phyloP scores from a whole-genome alignment of 805 yeast genomes.

The Candida schatavii region DNA sequence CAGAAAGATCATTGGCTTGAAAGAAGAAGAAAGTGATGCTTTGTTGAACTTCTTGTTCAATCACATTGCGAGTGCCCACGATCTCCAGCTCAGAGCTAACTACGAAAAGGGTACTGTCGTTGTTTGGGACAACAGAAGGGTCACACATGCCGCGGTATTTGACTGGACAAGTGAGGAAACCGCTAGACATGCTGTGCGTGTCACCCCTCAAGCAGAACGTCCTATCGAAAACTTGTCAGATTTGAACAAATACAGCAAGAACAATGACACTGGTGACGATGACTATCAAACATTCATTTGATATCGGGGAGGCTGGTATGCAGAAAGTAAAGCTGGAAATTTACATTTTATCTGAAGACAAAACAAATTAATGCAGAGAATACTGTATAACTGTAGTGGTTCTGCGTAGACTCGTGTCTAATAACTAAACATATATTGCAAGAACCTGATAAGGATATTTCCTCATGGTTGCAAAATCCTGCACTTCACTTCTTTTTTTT shows the following conservation, averaged over 20 bases:
- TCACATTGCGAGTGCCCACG: slow-evolving; percentile 34
- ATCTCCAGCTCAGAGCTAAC: slow-evolving; percentile 35
- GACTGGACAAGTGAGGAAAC: slow-evolving; percentile 28
- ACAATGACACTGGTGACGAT: slow-evolving; percentile 7
- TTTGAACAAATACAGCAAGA: slow-evolving; percentile 29
- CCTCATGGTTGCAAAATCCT: too few relatives aligned
- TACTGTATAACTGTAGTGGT: too few relatives aligned
- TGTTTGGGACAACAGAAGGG: slow-evolving; percentile 40
- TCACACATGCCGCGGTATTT: slow-evolving; percentile 32
- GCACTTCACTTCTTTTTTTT: too few relatives aligned
- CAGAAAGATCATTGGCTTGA: slow-evolving; percentile 35
- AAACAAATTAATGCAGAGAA: too few relatives aligned
- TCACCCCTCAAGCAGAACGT: slow-evolving; percentile 40
- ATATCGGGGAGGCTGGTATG: too few relatives aligned
- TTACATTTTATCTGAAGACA: too few relatives aligned
- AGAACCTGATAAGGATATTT: too few relatives aligned
- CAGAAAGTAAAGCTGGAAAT: too few relatives aligned
- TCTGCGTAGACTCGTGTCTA: too few relatives aligned
- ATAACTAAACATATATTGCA: too few relatives aligned
- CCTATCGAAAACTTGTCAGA: slow-evolving; percentile 34
- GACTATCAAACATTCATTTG: background rate
- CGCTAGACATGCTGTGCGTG: slow-evolving; percentile 34
- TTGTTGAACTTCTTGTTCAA: slow-evolving; percentile 32
- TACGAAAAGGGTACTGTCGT: slow-evolving; percentile 38
- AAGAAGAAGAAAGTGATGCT: slow-evolving; percentile 34